phyloP scores from a whole-genome alignment of 2,329 filamentous ascomycete species.

The Ambrosiella xylebori region DNA sequence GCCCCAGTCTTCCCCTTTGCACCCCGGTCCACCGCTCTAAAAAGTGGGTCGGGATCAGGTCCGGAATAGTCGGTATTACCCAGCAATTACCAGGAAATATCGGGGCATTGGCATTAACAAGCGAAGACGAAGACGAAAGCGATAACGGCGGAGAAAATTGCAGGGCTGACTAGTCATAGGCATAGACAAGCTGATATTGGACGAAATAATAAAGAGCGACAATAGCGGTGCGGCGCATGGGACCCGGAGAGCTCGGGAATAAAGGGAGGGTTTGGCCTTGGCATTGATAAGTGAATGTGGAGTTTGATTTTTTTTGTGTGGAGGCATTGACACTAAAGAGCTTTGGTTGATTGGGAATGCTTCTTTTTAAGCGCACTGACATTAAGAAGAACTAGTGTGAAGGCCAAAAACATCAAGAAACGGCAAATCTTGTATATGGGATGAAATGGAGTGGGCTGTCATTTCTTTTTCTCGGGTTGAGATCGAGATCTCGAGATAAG shows the following conservation, averaged over 20 bases:
- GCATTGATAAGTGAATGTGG: not conserved
- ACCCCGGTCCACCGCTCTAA: too few relatives aligned
- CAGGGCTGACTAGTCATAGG: not conserved
- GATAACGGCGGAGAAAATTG: not conserved
- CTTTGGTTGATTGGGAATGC: not conserved
- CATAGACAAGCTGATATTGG: too few relatives aligned
- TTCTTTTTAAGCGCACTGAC: not conserved
- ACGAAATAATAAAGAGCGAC: too few relatives aligned
- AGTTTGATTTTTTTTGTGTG: not conserved
- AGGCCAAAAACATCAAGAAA: not conserved
- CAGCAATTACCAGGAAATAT: too few relatives aligned
- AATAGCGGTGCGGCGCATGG: not conserved
- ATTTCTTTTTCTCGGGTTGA: not conserved
- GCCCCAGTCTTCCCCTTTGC: too few relatives aligned
- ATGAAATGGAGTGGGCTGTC: not conserved
- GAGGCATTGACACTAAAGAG: not conserved
- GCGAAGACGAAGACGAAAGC: not conserved
- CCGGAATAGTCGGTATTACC: too few relatives aligned
- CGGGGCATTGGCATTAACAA: not conserved
- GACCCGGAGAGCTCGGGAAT: not conserved
- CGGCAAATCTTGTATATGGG: not conserved
- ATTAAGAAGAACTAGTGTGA: not conserved
- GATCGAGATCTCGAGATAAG: not conserved
- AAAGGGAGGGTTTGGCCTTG: not conserved
- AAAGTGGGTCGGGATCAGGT: too few relatives aligned